Conservation (phyloP, 169 alveolate genomes). For the Babesia ovata region DNA sequence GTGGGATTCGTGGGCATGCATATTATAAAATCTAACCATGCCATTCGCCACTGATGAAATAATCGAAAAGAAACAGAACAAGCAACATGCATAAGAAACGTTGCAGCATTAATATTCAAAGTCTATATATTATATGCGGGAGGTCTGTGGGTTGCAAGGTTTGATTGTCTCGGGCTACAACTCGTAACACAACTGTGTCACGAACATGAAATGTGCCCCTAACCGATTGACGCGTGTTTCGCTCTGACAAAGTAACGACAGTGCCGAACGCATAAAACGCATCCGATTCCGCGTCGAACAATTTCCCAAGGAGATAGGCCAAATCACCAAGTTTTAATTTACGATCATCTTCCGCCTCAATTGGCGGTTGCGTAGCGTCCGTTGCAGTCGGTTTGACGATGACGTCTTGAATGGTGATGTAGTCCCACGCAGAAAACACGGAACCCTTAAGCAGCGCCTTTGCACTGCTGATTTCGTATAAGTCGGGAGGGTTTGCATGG, state of each 20-base stretch:
- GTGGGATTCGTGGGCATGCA: too few species aligned
- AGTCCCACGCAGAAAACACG: constrained; percentile 61
- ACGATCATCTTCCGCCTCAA: background rate
- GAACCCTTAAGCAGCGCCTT: constrained; percentile 34
- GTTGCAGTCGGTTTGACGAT: background rate
- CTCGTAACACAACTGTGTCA: constrained; percentile 14
- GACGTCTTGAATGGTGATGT: constrained; percentile 10
- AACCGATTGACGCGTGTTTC: constrained; percentile 11
- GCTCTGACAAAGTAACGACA: constrained; percentile 13
- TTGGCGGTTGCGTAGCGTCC: background rate
- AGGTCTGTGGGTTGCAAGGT: constrained; percentile 30
- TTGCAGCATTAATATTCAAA: background rate
- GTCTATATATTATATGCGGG: constrained; percentile 35
- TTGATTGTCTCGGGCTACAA: constrained; percentile 38
- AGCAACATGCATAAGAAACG: too few species aligned
- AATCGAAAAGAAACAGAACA: too few species aligned
- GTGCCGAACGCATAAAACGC: constrained; percentile 2
- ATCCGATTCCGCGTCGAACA: constrained; percentile 49
- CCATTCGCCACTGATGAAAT: too few species aligned
- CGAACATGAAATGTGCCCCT: background rate
- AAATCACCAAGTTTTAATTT: constrained; percentile 32
- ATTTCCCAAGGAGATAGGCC: constrained; percentile 12
- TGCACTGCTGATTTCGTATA: constrained; percentile 17
- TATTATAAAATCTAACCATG: too few species aligned
- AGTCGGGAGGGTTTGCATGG: constrained; percentile 15